A percentile compares a stretch with the other conserved stretches of the same genome.
Conservation (phyloP, 2,329 filamentous ascomycete species). For the Pseudomassariella vexata region DNA sequence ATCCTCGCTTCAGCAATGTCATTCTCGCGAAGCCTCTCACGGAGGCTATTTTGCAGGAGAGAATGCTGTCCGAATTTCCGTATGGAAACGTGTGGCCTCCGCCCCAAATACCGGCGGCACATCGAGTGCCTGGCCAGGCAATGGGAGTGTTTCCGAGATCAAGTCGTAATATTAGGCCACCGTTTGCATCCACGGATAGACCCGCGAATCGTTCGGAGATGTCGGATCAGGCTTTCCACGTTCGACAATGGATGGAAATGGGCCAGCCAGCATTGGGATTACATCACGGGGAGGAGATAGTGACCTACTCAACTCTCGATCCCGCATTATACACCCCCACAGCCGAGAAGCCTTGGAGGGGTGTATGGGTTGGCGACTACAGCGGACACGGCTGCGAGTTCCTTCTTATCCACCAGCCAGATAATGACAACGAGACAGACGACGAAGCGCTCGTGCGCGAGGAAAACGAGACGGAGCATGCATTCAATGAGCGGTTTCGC, state of each 20-base stretch:
- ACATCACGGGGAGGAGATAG: conserved; percentile 47
- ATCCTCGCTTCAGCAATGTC: conserved; percentile 60
- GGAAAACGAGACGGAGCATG: conserved; percentile 36
- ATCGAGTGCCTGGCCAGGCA: conserved; percentile 39
- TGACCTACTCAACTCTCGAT: conserved; percentile 68
- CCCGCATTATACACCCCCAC: conserved; percentile 76
- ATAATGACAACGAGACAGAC: conserved; percentile 40
- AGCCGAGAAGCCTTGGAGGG: conserved; percentile 71
- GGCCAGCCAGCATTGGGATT: conserved; percentile 34
- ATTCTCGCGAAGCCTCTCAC: conserved; percentile 53
- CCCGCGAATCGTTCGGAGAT: conserved; percentile 55
- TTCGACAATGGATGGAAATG: conserved; percentile 74
- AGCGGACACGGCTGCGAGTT: conserved; percentile 86
- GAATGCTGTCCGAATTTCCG: conserved; percentile 26
- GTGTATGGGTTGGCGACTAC: conserved; percentile 92
- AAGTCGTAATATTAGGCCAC: conserved; percentile 20
- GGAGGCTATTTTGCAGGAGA: conserved; percentile 27
- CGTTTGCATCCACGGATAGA: too few species aligned
- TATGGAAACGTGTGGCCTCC: conserved; percentile 71
- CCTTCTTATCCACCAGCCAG: conserved; percentile 71
- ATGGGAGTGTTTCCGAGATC: conserved; percentile 14
- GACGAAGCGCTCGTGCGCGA: conserved; percentile 33
- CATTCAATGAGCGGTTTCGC: conserved; percentile 38
- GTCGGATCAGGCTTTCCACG: conserved; percentile 65
- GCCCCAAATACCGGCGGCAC: conserved; percentile 56